Conservation (phyloP, 2,329 filamentous ascomycete species). For the Akanthomyces muscarius region DNA sequence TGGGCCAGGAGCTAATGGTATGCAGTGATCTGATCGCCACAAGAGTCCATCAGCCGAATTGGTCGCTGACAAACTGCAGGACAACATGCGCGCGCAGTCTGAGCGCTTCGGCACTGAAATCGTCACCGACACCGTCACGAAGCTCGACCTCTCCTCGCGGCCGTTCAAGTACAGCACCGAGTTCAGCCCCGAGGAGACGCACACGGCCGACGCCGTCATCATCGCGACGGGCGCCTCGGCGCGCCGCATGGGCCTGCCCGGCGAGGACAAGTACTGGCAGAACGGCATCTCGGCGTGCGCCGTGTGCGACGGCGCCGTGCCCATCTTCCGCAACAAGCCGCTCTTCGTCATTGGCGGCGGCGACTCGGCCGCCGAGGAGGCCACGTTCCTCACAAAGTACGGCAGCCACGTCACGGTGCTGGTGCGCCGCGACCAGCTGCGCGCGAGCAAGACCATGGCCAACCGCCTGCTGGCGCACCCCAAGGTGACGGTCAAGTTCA, state of each 20-base stretch:
- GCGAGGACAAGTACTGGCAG: conserved; percentile 96
- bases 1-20: conserved; percentile 83
- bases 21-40: conserved; percentile 21
- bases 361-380: conserved; percentile 95
- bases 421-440: conserved; percentile 79
- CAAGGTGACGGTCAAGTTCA: conserved; percentile 88
- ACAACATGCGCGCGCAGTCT: conserved; percentile 89
- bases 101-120: conserved; percentile 89
- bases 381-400: conserved; percentile 96
- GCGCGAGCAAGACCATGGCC: conserved; percentile 90
- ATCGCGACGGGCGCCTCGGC: conserved; percentile 95
- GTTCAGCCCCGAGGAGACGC: conserved; percentile 74
- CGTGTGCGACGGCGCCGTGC: conserved; percentile 93
- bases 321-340: conserved; percentile 95
- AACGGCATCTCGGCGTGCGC: conserved; percentile 94
- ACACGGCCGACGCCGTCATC: conserved; percentile 90
- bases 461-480: conserved; percentile 75
- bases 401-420: conserved; percentile 91
- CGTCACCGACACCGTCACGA: conserved; percentile 86
- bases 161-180: conserved; percentile 95
- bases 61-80: conserved; percentile 39
- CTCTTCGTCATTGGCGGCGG: conserved; percentile 94
- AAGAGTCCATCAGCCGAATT: no score
- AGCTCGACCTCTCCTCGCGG: conserved; percentile 75
- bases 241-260: conserved; percentile 72